phyloP scores from a whole-genome alignment of 2,329 filamentous ascomycete species.

The Penicillium fuscoglaucum region DNA sequence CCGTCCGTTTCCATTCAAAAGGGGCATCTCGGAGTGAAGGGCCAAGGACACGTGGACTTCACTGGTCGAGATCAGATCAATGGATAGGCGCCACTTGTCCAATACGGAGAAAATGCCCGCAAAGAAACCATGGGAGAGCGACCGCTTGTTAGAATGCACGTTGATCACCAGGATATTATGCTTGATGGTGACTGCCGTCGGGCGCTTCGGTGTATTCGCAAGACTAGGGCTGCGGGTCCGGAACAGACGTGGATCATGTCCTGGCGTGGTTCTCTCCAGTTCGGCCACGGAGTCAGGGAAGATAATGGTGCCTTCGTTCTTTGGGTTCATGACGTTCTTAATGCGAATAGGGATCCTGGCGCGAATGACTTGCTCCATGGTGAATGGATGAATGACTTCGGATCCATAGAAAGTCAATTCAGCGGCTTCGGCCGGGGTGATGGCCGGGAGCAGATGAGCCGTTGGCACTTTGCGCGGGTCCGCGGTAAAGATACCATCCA shows the following conservation, averaged over 20 bases:
- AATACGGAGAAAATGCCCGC: slow-evolving; percentile 91
- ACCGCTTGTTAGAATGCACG: slow-evolving; percentile 95
- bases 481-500: slow-evolving; percentile 88
- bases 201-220: slow-evolving; percentile 65
- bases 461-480: slow-evolving; percentile 90
- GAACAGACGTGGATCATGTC: slow-evolving; percentile 59
- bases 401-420: slow-evolving; percentile 93
- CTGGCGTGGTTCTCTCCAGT: slow-evolving; percentile 50
- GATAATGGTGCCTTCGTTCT: slow-evolving; percentile 62
- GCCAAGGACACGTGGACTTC: slow-evolving; percentile 99
- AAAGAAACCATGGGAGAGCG: slow-evolving; percentile 93
- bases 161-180: slow-evolving; percentile 96
- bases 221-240: slow-evolving; percentile 50
- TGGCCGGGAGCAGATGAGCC: slow-evolving; percentile 80
- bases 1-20: slow-evolving; percentile 50
- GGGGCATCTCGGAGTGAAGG: slow-evolving; percentile 72
- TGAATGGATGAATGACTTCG: slow-evolving; percentile 97
- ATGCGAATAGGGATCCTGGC: slow-evolving; percentile 67
- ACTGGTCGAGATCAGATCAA: slow-evolving; percentile 93
- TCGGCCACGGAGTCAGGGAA: slow-evolving; percentile 69
- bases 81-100: slow-evolving; percentile 80
- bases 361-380: slow-evolving; percentile 86
- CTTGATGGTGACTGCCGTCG: slow-evolving; percentile 94
- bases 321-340: slow-evolving; percentile 69
- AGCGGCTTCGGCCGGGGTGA: slow-evolving; percentile 91